These are phyloP conservation scores for Tetracentron sinense DNA, from an alignment of 164 flowering plant genomes.

Conservation along the genomic window DNA sequence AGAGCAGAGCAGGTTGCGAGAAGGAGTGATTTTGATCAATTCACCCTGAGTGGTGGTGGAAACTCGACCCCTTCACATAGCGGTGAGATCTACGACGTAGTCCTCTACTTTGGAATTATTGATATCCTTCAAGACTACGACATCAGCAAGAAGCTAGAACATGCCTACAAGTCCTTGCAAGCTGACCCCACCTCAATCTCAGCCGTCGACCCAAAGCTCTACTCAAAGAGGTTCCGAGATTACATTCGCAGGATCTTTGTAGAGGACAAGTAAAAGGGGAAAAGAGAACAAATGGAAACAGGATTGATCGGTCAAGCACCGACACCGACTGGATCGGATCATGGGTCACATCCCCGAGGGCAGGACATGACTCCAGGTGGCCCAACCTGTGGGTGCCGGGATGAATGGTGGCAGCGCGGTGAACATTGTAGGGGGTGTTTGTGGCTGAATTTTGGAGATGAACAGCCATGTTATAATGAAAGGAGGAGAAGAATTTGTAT, in stretches of 20 bases:
- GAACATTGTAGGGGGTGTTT: neutral
- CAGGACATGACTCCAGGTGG: too few relatives aligned
- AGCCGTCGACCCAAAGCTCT: constrained; percentile 87
- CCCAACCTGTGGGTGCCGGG: too few relatives aligned
- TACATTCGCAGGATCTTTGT: constrained; percentile 61
- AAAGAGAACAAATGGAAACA: neutral
- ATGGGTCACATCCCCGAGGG: neutral
- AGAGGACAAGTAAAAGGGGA: constrained; percentile 42
- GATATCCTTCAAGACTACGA: constrained; percentile 88
- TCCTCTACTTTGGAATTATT: constrained; percentile 74
- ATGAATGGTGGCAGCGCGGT: too few relatives aligned
- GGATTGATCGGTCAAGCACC: neutral
- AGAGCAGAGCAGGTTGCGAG: constrained; percentile 65
- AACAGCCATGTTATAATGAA: constrained; percentile 10
- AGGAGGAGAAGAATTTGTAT: neutral
- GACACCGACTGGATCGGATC: too few relatives aligned
- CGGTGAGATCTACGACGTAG: constrained; percentile 55
- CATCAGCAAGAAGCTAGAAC: constrained; percentile 81
- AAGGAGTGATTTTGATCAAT: constrained; percentile 57
- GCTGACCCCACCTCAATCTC: constrained; percentile 75
- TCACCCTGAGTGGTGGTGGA: constrained; percentile 34
- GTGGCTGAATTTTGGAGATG: constrained; percentile 12
- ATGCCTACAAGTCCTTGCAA: constrained; percentile 80
- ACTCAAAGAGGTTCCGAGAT: constrained; percentile 70
- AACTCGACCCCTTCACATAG: constrained; percentile 32